Evolutionary conservation across 257 asterid species (phyloP).

Genomic region (Avicennia marina): DNA sequence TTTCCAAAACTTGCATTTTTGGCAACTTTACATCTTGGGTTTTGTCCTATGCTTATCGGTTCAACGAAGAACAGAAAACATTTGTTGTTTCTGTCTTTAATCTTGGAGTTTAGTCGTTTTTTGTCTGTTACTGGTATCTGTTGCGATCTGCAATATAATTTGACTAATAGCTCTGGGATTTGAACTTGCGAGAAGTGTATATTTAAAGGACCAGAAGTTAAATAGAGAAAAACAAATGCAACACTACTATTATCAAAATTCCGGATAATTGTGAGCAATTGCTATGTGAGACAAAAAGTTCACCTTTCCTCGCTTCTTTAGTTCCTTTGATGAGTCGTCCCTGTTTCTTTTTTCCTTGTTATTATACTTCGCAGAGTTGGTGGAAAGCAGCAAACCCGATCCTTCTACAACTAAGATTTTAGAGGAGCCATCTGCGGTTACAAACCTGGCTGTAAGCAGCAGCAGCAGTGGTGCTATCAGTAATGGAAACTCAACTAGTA

Average conservation of each 20-base stretch:
- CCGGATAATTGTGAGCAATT: slow-evolving; percentile 28
- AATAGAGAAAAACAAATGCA: slow-evolving; percentile 10
- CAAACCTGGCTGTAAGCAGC: slow-evolving; percentile 36
- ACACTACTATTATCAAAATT: slow-evolving; percentile 18
- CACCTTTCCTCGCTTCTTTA: slow-evolving; percentile 5
- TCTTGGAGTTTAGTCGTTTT: slow-evolving; percentile 32
- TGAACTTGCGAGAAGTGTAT: slow-evolving; percentile 25
- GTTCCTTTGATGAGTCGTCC: background rate
- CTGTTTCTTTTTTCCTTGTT: too few species aligned
- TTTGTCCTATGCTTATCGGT: slow-evolving; percentile 23
- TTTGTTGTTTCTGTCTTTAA: slow-evolving; percentile 35
- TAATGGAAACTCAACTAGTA: slow-evolving; percentile 46
- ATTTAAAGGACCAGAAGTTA: slow-evolving; percentile 14
- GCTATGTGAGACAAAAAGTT: slow-evolving; percentile 35
- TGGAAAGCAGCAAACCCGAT: slow-evolving; percentile 33
- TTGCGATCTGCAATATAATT: slow-evolving; percentile 35
- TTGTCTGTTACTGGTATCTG: slow-evolving; percentile 54
- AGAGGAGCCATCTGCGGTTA: slow-evolving; percentile 37
- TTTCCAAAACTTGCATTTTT: slow-evolving; percentile 14
- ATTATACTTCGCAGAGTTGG: slow-evolving; percentile 24
- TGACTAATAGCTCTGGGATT: slow-evolving; percentile 24
- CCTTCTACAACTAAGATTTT: slow-evolving; percentile 30
- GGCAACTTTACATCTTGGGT: slow-evolving; percentile 13
- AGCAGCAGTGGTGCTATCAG: slow-evolving; percentile 40
- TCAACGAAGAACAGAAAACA: slow-evolving; percentile 21